Evolutionary conservation across 2,329 filamentous ascomycete genomes (phyloP).

Genomic region (Cercospora citrullina): DNA sequence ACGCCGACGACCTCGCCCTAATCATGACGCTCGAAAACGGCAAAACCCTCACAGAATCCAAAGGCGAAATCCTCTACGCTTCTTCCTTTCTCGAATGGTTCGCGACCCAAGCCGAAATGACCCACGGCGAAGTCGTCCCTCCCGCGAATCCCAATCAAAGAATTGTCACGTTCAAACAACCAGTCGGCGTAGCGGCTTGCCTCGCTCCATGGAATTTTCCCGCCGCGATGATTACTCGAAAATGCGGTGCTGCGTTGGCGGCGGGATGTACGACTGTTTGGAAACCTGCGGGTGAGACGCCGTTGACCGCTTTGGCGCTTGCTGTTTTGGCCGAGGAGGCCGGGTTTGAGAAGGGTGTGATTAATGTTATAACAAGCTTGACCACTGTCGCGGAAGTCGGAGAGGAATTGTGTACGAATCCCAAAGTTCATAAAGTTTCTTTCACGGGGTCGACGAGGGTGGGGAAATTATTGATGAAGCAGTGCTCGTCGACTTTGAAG

Average conservation of each 20-base stretch:
- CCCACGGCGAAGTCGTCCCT: slow-evolving; percentile 31
- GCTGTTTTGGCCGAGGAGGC: slow-evolving; percentile 34
- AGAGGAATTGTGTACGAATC: slow-evolving; percentile 27
- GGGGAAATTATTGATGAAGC: slow-evolving; percentile 35
- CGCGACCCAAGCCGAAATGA: slow-evolving; percentile 32
- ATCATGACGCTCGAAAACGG: slow-evolving; percentile 40
- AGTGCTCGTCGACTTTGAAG: slow-evolving; percentile 32
- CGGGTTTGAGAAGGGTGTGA: slow-evolving; percentile 32
- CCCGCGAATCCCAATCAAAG: slow-evolving; percentile 27
- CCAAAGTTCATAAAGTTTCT: slow-evolving; percentile 34
- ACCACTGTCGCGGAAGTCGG: slow-evolving; percentile 29
- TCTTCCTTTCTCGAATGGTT: slow-evolving; percentile 39
- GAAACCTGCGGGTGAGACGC: slow-evolving; percentile 39
- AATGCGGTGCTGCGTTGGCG: slow-evolving; percentile 37
- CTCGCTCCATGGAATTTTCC: slow-evolving; percentile 39
- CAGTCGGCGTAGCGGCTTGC: slow-evolving; percentile 33
- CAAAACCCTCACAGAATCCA: slow-evolving; percentile 35
- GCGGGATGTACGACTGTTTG: slow-evolving; percentile 39
- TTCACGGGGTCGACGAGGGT: slow-evolving; percentile 38
- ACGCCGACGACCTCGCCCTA: slow-evolving; percentile 35
- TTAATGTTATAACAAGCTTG: slow-evolving; percentile 33
- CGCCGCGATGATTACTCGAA: slow-evolving; percentile 43
- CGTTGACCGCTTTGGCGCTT: slow-evolving; percentile 33
- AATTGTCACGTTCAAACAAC: slow-evolving; percentile 35
- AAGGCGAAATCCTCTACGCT: slow-evolving; percentile 37